These are phyloP conservation scores for Cercophora newfieldiana DNA, from an alignment of 495 filamentous ascomycete species.

Conservation along the genomic window DNA sequence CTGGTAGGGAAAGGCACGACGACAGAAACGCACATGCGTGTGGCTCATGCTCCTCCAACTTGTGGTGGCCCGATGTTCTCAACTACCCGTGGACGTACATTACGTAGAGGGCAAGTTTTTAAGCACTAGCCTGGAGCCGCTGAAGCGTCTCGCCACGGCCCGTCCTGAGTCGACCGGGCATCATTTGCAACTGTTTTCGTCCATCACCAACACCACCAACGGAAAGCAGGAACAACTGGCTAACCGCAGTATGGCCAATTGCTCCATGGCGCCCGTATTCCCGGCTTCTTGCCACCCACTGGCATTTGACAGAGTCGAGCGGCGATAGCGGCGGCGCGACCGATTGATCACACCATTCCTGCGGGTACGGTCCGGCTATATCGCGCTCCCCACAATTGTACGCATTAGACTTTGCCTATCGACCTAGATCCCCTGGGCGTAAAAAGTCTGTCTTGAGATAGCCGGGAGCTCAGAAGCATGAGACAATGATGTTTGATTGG, in stretches of 20 bases:
- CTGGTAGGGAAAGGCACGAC: too few species aligned
- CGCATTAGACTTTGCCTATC: neutral
- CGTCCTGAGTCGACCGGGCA: neutral
- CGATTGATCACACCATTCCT: neutral
- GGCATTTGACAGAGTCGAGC: neutral
- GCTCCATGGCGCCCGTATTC: neutral
- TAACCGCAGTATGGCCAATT: neutral
- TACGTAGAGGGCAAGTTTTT: neutral
- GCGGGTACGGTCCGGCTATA: neutral
- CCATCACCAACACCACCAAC: neutral
- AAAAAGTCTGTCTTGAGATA: neutral
- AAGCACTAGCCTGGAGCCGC: neutral
- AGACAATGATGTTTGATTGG: neutral
- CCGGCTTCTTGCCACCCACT: too few species aligned
- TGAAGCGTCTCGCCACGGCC: neutral
- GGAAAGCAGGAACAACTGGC: neutral
- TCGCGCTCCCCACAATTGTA: neutral
- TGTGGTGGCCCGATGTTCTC: neutral
- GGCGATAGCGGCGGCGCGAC: too few species aligned
- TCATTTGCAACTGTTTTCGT: neutral
- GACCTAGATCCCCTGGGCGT: neutral
- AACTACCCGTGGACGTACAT: too few species aligned
- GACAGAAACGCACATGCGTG: neutral
- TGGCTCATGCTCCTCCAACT: neutral
- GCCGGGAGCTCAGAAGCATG: too few species aligned